These are phyloP conservation scores for Fusarium torulosum DNA, from an alignment of 2,329 filamentous ascomycete species.

Conservation along the genomic window DNA sequence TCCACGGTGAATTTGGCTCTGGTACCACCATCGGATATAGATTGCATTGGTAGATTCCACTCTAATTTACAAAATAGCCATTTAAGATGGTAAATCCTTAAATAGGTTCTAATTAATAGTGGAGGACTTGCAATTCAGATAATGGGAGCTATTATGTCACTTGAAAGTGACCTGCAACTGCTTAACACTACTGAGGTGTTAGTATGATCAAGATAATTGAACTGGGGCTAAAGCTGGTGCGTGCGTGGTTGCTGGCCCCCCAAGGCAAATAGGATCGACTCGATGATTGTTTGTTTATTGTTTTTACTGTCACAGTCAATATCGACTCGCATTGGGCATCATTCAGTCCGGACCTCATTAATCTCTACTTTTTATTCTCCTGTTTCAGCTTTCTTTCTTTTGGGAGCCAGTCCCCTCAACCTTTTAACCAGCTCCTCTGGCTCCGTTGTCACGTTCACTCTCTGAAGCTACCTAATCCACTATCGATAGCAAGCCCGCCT, in stretches of 20 bases:
- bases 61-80: too few relatives aligned
- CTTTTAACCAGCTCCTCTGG: neutral
- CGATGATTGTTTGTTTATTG: constrained; percentile 13
- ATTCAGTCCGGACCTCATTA: neutral
- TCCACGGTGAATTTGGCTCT: too few relatives aligned
- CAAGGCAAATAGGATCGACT: constrained; percentile 22
- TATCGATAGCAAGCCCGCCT: constrained; percentile 41
- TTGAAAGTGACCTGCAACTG: constrained; percentile 2
- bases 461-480: neutral
- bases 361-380: neutral
- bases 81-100: too few relatives aligned
- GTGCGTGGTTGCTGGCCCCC: constrained; percentile 35
- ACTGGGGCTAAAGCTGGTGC: constrained; percentile 28
- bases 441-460: neutral
- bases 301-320: constrained; percentile 10
- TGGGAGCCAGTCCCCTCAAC: neutral
- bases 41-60: neutral
- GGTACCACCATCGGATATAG: too few relatives aligned
- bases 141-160: constrained; percentile 10
- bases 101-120: too few relatives aligned
- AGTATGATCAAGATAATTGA: too few relatives aligned
- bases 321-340: constrained; percentile 13
- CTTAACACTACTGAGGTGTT: constrained; percentile 11
- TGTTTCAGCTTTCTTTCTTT: neutral
- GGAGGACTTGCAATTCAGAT: too few relatives aligned